Conservation (phyloP, 2,329 filamentous ascomycete species). For the Curvularia hawaiiensis region DNA sequence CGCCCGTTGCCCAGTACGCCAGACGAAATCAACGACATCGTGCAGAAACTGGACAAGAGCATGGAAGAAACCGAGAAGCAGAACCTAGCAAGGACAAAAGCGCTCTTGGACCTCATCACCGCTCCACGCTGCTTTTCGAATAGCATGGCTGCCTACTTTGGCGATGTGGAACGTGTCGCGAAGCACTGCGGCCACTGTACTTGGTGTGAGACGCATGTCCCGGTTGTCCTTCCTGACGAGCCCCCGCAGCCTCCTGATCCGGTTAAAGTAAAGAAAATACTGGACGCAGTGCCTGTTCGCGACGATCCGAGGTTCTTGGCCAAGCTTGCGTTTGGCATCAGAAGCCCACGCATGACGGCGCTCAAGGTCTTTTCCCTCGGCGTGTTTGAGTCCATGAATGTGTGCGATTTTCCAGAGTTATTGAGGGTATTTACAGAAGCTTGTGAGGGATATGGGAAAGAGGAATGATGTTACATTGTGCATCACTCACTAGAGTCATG, state of each 20-base stretch:
- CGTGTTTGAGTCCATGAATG: conserved; percentile 60
- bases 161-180: conserved; percentile 54
- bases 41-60: conserved; percentile 55
- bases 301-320: conserved; percentile 66
- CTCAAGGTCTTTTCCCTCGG: conserved; percentile 54
- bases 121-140: conserved; percentile 58
- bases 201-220: conserved; percentile 47
- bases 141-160: conserved; percentile 62
- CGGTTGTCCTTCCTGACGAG: conserved; percentile 47
- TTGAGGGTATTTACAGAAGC: conserved; percentile 21
- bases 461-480: background rate
- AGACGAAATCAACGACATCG: conserved; percentile 53
- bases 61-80: conserved; percentile 61
- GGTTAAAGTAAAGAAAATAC: conserved; percentile 50
- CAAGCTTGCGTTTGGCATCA: conserved; percentile 65
- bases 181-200: conserved; percentile 62
- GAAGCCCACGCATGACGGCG: conserved; percentile 59
- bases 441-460: conserved; percentile 9
- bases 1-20: conserved; percentile 52
- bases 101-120: conserved; percentile 62
- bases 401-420: conserved; percentile 57
- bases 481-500: background rate
- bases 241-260: conserved; percentile 49
- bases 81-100: conserved; percentile 56
- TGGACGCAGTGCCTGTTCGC: conserved; percentile 53